Conservation (phyloP, 2,329 filamentous ascomycete species). For the Stagonosporopsis vannaccii region DNA sequence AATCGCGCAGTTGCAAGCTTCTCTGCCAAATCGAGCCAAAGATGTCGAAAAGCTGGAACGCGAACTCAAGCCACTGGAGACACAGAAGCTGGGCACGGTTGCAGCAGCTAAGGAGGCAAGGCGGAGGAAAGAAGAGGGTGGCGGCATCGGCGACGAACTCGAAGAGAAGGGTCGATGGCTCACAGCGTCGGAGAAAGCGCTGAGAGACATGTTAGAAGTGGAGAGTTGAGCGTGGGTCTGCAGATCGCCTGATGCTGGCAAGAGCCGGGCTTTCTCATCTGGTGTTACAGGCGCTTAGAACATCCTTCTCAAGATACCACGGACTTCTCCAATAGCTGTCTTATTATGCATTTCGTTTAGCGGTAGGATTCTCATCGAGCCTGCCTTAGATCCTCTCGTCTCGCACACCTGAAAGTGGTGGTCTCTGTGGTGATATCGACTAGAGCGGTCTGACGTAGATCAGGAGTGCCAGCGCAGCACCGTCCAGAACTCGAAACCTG, state of each 20-base stretch:
- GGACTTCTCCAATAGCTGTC: background rate
- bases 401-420: background rate
- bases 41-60: slow-evolving; percentile 71
- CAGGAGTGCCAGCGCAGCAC: slow-evolving; percentile 16
- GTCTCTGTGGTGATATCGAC: background rate
- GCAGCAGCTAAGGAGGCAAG: slow-evolving; percentile 75
- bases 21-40: slow-evolving; percentile 69
- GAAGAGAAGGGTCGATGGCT: slow-evolving; percentile 80
- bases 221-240: slow-evolving; percentile 35
- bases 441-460: slow-evolving; percentile 21
- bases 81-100: slow-evolving; percentile 69
- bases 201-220: slow-evolving; percentile 70
- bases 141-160: slow-evolving; percentile 74
- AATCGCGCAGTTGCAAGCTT: slow-evolving; percentile 62
- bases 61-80: slow-evolving; percentile 73
- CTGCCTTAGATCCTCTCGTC: background rate
- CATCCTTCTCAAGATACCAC: slow-evolving; percentile 11
- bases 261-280: background rate
- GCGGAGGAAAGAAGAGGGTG: slow-evolving; percentile 68
- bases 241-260: background rate
- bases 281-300: slow-evolving; percentile 6
- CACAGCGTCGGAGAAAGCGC: slow-evolving; percentile 68
- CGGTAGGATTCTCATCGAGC: background rate
- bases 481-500: slow-evolving; percentile 14
- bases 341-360: background rate